Base-by-base conservation (phyloP, 129 eudicot species). In the Logfia minima region DNA sequence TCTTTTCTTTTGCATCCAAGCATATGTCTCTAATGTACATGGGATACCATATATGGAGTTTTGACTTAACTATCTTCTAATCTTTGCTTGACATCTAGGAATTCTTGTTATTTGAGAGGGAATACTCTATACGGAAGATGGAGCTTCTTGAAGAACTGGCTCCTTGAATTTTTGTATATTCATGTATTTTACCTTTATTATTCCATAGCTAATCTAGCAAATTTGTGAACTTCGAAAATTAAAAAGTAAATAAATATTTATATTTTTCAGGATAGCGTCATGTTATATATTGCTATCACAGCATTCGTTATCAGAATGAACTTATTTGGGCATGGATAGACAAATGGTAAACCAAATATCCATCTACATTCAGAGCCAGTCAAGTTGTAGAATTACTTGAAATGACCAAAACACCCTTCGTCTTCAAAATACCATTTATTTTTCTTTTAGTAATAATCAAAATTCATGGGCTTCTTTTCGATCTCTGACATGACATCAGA, bases 71-170 rank as follows among this genome's bases (percentile, higher is more conserved):
- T 37, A 2, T n/a, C 35, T 61, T 41, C 19, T 3, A 17, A 68
- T 68, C 70, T 32, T 32, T n/a, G 29, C 6, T 66, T 67, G 41
- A 32, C 63, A 4, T 81, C 17, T 89, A 92, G 96, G 98, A 93
- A 78, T 88, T 94, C 34, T 82, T 94, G 53, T 68, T 94, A 45
- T 91, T 83, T n/a, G 97, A 91, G 88, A 83, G 97, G 80, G 99
- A 94, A 41, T 91, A 86, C 85, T 75, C 86, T 3, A 87, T 91
- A 83, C 79, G 82, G 82, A 83, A 85, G 81, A 83, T 90, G 98
- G 96, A 86, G 80, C 86, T 76, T 45, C 77, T 85, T 79, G 96
- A 90, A 72, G 85, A 61, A 72, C 45, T 74, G 4, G 56, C 80
- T 81, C 72, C 83, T 80, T 90, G 86, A 88, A 56, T 37, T 67